These are phyloP conservation scores for Melocanna baccifera DNA, from an alignment of 176 grass and related monocot species.

Conservation along the genomic window DNA sequence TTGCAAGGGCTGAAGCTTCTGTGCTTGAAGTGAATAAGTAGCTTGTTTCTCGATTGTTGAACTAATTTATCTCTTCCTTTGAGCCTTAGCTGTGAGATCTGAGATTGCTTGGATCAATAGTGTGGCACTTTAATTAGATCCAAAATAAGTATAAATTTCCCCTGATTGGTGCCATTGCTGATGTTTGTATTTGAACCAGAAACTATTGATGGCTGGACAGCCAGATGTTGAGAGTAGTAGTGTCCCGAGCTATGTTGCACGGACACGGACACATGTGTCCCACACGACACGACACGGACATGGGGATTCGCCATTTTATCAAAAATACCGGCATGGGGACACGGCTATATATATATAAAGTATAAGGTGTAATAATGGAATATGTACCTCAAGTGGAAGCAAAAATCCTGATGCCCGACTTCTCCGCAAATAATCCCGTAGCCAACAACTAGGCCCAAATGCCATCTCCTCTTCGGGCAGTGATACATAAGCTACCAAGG, in stretches of 20 bases:
- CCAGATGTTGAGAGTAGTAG: neutral
- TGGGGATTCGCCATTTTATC: too few relatives aligned
- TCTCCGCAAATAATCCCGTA: conserved; percentile 97
- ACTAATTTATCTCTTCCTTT: neutral
- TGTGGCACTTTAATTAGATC: neutral
- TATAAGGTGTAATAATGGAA: too few relatives aligned
- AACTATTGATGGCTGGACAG: neutral
- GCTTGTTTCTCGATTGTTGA: neutral
- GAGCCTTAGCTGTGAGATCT: too few relatives aligned
- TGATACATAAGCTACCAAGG: conserved; percentile 70
- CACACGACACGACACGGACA: too few relatives aligned
- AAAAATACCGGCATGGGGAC: too few relatives aligned
- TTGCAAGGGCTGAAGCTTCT: too few relatives aligned
- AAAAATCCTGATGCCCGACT: conserved; percentile 93
- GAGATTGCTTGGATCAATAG: neutral
- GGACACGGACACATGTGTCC: too few relatives aligned
- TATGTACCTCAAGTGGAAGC: conserved; percentile 83
- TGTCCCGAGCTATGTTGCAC: too few relatives aligned
- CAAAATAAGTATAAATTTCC: neutral
- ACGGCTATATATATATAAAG: too few relatives aligned
- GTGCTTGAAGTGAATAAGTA: neutral
- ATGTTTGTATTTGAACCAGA: neutral
- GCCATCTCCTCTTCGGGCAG: conserved; percentile 90
- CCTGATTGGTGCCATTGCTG: neutral
- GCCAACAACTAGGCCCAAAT: conserved; percentile 95